These are phyloP conservation scores for Mycosarcoma maydis DNA, from an alignment of 1,284 basidiomycete species.

Conservation along the genomic window DNA sequence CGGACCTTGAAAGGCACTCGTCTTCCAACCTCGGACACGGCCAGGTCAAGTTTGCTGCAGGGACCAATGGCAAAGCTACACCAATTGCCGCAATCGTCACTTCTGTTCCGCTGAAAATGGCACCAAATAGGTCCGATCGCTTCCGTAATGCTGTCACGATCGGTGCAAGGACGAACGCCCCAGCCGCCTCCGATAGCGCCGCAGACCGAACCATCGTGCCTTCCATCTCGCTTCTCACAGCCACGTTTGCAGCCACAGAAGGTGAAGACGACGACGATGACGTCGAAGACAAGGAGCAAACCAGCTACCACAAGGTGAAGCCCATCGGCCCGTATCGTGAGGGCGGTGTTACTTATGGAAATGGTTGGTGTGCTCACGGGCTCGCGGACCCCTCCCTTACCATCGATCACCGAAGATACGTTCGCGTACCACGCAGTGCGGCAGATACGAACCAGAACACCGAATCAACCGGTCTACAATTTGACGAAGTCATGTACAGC, in stretches of 20 bases:
- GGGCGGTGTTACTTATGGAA: conserved; percentile 49
- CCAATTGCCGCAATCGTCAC: conserved; percentile 5
- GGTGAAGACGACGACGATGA: conserved; percentile 20
- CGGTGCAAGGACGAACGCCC: conserved; percentile 8
- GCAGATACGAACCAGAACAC: background rate
- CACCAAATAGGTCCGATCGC: conserved; percentile 20
- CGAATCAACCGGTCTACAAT: background rate
- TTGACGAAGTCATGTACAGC: conserved; percentile 44
- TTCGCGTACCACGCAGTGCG: conserved; percentile 13
- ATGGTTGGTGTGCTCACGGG: conserved; percentile 55
- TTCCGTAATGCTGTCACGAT: conserved; percentile 30
- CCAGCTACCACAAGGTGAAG: conserved; percentile 31
- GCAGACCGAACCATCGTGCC: conserved; percentile 1
- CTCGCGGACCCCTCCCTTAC: conserved; percentile 43
- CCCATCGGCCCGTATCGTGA: conserved; percentile 53
- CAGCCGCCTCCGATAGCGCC: background rate
- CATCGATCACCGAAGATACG: conserved; percentile 38
- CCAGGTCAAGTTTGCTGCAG: conserved; percentile 32
- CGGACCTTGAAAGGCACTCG: conserved; percentile 11
- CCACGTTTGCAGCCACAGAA: conserved; percentile 23
- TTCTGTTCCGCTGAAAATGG: conserved; percentile 19
- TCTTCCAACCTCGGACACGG: conserved; percentile 21
- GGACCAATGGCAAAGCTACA: conserved; percentile 18
- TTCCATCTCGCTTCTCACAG: conserved; percentile 17
- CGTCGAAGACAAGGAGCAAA: background rate